Evolutionary conservation across 2,329 filamentous ascomycete species (phyloP).

Genomic region (Oidium heveae): DNA sequence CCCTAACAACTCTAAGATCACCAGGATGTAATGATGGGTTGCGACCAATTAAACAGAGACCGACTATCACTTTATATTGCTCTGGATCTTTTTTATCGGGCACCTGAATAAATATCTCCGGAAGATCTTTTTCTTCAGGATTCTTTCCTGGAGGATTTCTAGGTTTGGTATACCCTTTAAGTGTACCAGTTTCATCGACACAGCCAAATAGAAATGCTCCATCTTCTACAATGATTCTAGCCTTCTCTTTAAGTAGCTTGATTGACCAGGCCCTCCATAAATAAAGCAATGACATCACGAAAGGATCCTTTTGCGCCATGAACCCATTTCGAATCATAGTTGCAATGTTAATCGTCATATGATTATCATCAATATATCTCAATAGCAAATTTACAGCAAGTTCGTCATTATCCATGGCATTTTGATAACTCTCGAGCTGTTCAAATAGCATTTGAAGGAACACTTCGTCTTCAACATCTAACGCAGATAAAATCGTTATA

Average conservation of each 20-base stretch:
- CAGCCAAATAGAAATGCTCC: constrained; percentile 77
- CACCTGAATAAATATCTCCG: constrained; percentile 77
- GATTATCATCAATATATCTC: constrained; percentile 63
- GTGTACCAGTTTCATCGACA: constrained; percentile 55
- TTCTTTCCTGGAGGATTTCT: constrained; percentile 15
- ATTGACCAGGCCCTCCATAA: constrained; percentile 79
- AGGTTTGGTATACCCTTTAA: constrained; percentile 44
- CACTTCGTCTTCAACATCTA: constrained; percentile 41
- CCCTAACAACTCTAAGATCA: constrained; percentile 68
- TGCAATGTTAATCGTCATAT: constrained; percentile 49
- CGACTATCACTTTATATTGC: constrained; percentile 38
- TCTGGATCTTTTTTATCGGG: constrained; percentile 28
- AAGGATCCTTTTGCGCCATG: constrained; percentile 49
- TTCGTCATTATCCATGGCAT: constrained; percentile 38
- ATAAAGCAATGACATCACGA: constrained; percentile 50
- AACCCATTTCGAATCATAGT: constrained; percentile 61
- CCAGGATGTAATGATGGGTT: constrained; percentile 89
- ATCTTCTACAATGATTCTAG: constrained; percentile 54
- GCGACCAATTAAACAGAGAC: constrained; percentile 60
- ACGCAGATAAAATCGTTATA: constrained; percentile 56
- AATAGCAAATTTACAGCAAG: constrained; percentile 43
- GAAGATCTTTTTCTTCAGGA: constrained; percentile 25
- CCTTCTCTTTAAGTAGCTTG: constrained; percentile 80
- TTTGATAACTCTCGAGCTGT: constrained; percentile 43
- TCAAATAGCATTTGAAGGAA: constrained; percentile 42